Evolutionary conservation across 1,284 basidiomycete species (phyloP).

Genomic region (Vanrija humicola): DNA sequence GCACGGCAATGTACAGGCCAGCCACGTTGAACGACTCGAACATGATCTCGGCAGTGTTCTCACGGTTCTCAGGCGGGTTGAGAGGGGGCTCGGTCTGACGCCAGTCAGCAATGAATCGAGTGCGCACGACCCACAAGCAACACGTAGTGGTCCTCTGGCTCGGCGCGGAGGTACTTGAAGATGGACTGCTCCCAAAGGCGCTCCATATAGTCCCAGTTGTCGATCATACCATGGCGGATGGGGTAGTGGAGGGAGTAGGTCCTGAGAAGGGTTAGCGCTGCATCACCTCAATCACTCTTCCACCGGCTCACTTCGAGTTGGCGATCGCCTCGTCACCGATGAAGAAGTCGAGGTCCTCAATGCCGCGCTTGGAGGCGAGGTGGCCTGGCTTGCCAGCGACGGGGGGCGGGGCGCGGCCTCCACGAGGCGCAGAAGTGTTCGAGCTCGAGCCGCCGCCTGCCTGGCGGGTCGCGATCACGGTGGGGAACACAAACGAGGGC

Average conservation of each 20-base stretch:
- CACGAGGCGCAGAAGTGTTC: slow-evolving; percentile 29
- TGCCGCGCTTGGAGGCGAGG: slow-evolving; percentile 92
- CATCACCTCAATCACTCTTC: not conserved
- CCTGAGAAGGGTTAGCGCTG: slow-evolving; percentile 53
- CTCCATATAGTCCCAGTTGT: slow-evolving; percentile 99
- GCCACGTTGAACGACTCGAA: slow-evolving; percentile 99
- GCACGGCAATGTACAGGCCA: slow-evolving; percentile 86
- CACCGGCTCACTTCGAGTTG: slow-evolving; percentile 64
- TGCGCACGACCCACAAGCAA: slow-evolving; percentile 67
- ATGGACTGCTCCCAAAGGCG: slow-evolving; percentile 99
- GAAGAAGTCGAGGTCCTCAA: slow-evolving; percentile 99
- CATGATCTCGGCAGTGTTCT: slow-evolving; percentile 99
- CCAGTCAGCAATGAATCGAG: not conserved
- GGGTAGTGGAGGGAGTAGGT: slow-evolving; percentile 91
- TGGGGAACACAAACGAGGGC: slow-evolving; percentile 95
- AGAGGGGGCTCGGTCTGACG: slow-evolving; percentile 92
- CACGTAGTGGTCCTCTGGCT: slow-evolving; percentile 99
- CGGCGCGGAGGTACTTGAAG: slow-evolving; percentile 98
- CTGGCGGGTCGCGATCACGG: slow-evolving; percentile 82
- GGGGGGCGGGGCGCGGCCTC: slow-evolving; percentile 51
- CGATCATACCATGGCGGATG: slow-evolving; percentile 96
- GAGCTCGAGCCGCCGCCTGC: slow-evolving; percentile 53
- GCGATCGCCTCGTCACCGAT: slow-evolving; percentile 98
- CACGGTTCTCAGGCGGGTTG: slow-evolving; percentile 97
- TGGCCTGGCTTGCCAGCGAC: slow-evolving; percentile 75